Evolutionary conservation across 176 grass and related monocot genomes (phyloP).

Genomic region (Stipa capillata): DNA sequence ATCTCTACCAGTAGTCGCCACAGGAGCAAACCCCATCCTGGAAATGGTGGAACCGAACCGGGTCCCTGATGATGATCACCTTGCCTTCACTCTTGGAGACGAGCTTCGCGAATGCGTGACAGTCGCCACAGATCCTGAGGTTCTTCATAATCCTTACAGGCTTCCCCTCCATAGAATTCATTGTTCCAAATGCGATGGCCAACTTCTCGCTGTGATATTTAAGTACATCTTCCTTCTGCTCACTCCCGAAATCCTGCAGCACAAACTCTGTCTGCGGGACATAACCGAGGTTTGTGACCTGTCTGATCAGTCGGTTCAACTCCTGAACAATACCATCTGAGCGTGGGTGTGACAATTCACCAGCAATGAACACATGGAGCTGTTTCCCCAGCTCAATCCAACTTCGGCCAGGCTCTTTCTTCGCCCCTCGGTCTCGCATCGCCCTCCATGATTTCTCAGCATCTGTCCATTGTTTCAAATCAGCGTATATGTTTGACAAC

Average conservation of each 20-base stretch:
- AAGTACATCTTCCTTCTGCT: constrained; percentile 69
- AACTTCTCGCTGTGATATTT: constrained; percentile 72
- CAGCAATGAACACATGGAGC: constrained; percentile 58
- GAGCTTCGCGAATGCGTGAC: constrained; percentile 45
- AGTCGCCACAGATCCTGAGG: constrained; percentile 67
- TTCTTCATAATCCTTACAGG: constrained; percentile 73
- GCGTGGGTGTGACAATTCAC: constrained; percentile 52
- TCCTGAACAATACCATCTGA: constrained; percentile 37
- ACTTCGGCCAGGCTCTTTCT: constrained; percentile 57
- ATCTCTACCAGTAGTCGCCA: constrained; percentile 59
- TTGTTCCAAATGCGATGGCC: constrained; percentile 43
- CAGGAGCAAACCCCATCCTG: constrained; percentile 60
- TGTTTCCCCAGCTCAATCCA: constrained; percentile 61
- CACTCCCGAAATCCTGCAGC: constrained; percentile 47
- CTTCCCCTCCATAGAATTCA: constrained; percentile 37
- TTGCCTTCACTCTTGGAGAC: constrained; percentile 51
- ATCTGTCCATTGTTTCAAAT: constrained; percentile 53
- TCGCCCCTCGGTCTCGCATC: constrained; percentile 37
- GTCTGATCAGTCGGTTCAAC: constrained; percentile 32
- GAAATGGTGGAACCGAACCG: constrained; percentile 65
- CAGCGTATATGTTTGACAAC: constrained; percentile 57
- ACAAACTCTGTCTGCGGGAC: constrained; percentile 55
- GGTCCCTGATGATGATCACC: constrained; percentile 53
- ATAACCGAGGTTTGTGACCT: constrained; percentile 34
- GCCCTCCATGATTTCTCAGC: constrained; percentile 46